Conservation (phyloP, 2,329 filamentous ascomycete species). For the Aureobasidium mangrovei region DNA sequence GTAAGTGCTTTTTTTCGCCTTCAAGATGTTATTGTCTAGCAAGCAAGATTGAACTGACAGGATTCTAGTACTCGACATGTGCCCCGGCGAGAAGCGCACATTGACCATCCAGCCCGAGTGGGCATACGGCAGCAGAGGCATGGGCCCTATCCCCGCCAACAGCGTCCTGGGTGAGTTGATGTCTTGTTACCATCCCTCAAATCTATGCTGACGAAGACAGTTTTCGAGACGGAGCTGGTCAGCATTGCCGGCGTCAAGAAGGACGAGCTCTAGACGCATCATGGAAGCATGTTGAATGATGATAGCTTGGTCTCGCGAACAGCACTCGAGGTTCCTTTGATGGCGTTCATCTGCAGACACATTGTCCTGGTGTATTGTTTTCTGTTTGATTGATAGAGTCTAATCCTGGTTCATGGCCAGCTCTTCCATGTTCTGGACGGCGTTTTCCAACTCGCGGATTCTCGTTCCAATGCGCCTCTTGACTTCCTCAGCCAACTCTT, state of each 20-base stretch:
- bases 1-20: neutral
- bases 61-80: conserved; percentile 69
- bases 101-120: conserved; percentile 83
- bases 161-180: conserved; percentile 58
- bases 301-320: neutral
- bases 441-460: conserved; percentile 46
- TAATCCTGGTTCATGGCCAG: conserved; percentile 41
- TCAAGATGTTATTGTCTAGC: neutral
- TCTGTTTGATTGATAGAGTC: conserved; percentile 3
- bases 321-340: too few relatives aligned
- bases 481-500: conserved; percentile 41
- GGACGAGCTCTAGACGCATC: conserved; percentile 24
- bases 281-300: neutral
- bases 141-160: conserved; percentile 80
- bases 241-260: conserved; percentile 63
- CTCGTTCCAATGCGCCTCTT: conserved; percentile 42
- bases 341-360: too few relatives aligned
- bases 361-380: neutral
- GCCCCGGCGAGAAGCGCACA: conserved; percentile 85
- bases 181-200: conserved; percentile 23
- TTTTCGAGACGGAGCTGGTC: conserved; percentile 88
- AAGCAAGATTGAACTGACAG: neutral
- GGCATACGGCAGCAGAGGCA: conserved; percentile 68
- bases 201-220: conserved; percentile 32
- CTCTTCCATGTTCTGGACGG: conserved; percentile 44